Conservation (phyloP, 2,329 filamentous ascomycete species). For the Penicillium sp. region DNA sequence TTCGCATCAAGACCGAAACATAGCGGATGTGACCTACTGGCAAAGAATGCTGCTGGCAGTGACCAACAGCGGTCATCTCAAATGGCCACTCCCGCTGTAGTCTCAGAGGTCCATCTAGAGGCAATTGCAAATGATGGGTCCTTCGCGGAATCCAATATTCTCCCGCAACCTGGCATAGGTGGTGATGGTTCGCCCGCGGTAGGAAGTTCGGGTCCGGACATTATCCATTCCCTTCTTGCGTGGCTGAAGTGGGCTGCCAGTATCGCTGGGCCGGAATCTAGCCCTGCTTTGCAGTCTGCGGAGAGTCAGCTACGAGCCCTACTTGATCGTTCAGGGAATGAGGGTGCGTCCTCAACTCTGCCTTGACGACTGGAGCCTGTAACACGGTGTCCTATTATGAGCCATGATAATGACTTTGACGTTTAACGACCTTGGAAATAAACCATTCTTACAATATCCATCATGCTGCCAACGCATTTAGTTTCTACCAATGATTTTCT, state of each 20-base stretch:
- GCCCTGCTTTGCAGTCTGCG: slow-evolving; percentile 29
- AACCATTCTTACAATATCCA: neutral
- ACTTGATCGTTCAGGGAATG: slow-evolving; percentile 23
- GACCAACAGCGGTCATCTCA: slow-evolving; percentile 13
- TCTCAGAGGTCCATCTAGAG: slow-evolving; percentile 39
- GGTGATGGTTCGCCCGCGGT: slow-evolving; percentile 1
- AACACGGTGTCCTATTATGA: neutral
- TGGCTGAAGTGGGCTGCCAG: slow-evolving; percentile 32
- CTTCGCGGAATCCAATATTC: neutral
- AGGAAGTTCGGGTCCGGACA: slow-evolving; percentile 17
- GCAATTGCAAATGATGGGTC: slow-evolving; percentile 27
- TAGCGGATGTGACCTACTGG: slow-evolving; percentile 30
- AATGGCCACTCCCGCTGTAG: slow-evolving; percentile 36
- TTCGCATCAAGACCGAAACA: slow-evolving; percentile 26
- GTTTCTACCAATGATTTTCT: neutral
- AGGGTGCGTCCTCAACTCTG: neutral
- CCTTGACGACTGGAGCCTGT: neutral
- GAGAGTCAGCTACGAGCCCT: slow-evolving; percentile 36
- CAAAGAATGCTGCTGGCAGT: slow-evolving; percentile 9
- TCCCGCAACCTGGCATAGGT: neutral
- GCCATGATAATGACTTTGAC: slow-evolving; percentile 10
- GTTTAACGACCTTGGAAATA: neutral
- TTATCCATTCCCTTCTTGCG: slow-evolving; percentile 34
- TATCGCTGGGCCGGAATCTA: slow-evolving; percentile 14
- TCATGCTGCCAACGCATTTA: neutral